Evolutionary conservation across 2,329 filamentous ascomycete species (phyloP), one percentile per base, ranked within the genome.

Genomic region (Cladobotryum mycophilum): DNA sequence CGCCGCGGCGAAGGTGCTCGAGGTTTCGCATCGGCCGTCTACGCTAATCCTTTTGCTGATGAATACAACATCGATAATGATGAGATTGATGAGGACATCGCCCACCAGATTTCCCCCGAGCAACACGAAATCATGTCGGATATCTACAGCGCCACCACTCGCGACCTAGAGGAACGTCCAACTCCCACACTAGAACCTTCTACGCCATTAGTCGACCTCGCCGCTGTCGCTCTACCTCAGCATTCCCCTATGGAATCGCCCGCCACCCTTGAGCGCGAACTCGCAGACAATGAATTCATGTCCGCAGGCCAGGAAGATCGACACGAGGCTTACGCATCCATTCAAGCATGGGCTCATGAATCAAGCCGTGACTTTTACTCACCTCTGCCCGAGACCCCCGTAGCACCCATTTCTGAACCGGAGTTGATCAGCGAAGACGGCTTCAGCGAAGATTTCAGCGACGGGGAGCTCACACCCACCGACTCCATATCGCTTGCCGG

Each of bases 291-390:
- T 53, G 76, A 80, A 58, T 79, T 71, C 64, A 74, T 78, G 69
- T 76, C 77, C 0, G 74, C 76, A 8, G 72, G 75, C 40, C 71
- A 78, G 56, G 70, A 75, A 3, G 67, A 74, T 49, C 65, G 64
- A 17, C 62, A 70, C 13, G 73, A 76, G 13, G 74, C 77, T 1
- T 84, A 77, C 60, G 76, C 76, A 42, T 81, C 79, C 1, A 84
- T 85, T 56, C 80, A 85, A 60, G 82, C 81, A 0, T 85, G 82
- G 81, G 81, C 81, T 1, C 75, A 81, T 56, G 68, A 73, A 52
- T 77, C 76, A 4, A 69, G 69, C 60, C 66, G 70, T 9, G 73
- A 74, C 59, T 83, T 84, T 59, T 84, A 83, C 70, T 83, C 80
- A 5, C 80, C 81, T 4, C 72, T 83, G 18, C 79, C 80, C 12